Base-by-base conservation (phyloP, 176 grass and related monocot species). In the Oryza meridionalis region DNA sequence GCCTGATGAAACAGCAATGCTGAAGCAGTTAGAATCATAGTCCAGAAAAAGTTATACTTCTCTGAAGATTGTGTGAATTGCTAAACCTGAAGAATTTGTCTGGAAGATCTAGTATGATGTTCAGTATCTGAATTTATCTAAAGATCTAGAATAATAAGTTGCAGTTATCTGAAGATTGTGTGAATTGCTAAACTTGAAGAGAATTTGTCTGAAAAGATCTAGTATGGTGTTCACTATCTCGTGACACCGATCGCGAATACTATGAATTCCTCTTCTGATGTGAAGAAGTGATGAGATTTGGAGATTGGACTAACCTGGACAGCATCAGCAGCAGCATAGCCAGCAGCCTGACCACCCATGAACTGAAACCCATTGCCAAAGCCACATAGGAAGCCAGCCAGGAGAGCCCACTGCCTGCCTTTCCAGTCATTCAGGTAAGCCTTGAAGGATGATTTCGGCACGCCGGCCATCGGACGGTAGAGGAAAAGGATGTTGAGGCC, bases 401-500 rank as follows among this genome's bases (percentile, higher is more conserved):
- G 83, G 62, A 98, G 88, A 63, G 96, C 96, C 96, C 96, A 98
- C 7, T 90, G 96, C 81, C 96, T 93, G 74, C 96, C 93, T 7
- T 95, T 75, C 96, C 96, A 99, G 62, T 99, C 93, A 3, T 87
- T 87, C 42, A 99, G 79, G 69, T 99, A 99, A 14, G 93, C 96
- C 17, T 32, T 73, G 70, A 99, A 90, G 3, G 96, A 96, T n/a
- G 96, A 99, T 21, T 84, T 89, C 0, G 91, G 92, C 67, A 99
- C 92, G 0, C 96, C 93, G 0, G 92, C 89, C 72, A 96, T 89
- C 5, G 96, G 96, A 22, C 82, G 78, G 90, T 96, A 99, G 33
- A 99, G 88, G 79, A 99, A 99, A 37, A 92, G 72, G 14, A 99
- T 68, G 88, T 99, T 99, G 24, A 99, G 72, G 0, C 91, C 91